Evolutionary conservation across 1,284 basidiomycete species (phyloP).

Genomic region (Naganishia sp.): DNA sequence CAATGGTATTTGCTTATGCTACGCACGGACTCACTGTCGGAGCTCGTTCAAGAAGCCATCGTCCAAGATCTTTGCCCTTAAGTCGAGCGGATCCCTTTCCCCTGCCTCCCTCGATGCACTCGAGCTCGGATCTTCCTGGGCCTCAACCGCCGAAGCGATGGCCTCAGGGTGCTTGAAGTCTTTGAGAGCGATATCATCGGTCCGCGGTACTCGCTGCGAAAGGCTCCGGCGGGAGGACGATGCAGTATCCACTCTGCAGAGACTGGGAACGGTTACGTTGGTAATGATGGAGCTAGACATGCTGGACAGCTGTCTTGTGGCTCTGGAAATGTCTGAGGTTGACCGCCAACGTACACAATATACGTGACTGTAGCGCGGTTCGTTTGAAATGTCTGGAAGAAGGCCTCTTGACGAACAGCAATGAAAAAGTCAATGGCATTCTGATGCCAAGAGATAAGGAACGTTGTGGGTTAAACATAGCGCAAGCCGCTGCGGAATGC

Average conservation of each 20-base stretch:
- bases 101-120: conserved; percentile 45
- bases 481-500: too few species aligned
- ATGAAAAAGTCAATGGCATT: too few species aligned
- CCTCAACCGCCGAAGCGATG: conserved; percentile 14
- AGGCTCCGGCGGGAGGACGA: conserved; percentile 10
- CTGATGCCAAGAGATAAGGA: too few species aligned
- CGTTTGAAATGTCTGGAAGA: too few species aligned
- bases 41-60: conserved; percentile 50
- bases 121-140: conserved; percentile 21
- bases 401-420: too few species aligned
- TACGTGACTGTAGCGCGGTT: too few species aligned
- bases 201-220: background rate
- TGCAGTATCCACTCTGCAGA: conserved; percentile 6
- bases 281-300: conserved; percentile 16
- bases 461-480: too few species aligned
- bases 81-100: conserved; percentile 53
- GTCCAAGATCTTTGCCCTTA: conserved; percentile 51
- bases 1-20: too few species aligned
- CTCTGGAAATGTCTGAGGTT: too few species aligned
- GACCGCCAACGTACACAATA: too few species aligned
- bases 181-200: conserved; percentile 18
- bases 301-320: background rate
- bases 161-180: conserved; percentile 1
- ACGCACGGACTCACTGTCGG: conserved; percentile 40
- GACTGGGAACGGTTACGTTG: conserved; percentile 6